Percentiles rank a stretch among this genome's conserved stretches.
These are phyloP conservation scores for Rhynchosporium secalis DNA, from an alignment of 2,329 filamentous ascomycete species.

Conservation along the genomic window DNA sequence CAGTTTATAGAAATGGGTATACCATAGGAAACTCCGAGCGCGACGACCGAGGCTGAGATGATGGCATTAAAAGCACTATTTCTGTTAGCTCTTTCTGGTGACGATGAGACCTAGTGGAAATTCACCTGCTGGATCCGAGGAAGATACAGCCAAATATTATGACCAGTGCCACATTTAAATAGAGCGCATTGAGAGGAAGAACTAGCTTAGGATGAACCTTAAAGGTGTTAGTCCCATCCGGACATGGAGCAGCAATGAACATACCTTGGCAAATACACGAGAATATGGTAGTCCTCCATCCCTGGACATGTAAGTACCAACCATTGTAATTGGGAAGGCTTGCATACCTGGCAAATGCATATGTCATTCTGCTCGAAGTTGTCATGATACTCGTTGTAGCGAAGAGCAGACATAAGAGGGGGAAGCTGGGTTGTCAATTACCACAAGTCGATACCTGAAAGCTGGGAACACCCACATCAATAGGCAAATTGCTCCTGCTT, in stretches of 20 bases:
- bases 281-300: slow-evolving; percentile 67
- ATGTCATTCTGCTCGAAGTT: slow-evolving; percentile 65
- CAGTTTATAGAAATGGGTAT: slow-evolving; percentile 72
- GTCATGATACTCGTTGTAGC: slow-evolving; percentile 65
- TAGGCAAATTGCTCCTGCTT: slow-evolving; percentile 37
- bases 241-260: not conserved
- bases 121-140: slow-evolving; percentile 56
- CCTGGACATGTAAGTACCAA: slow-evolving; percentile 32
- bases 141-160: slow-evolving; percentile 70
- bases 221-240: not conserved
- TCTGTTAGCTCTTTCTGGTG: slow-evolving; percentile 3
- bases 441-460: not conserved
- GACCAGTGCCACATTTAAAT: slow-evolving; percentile 59
- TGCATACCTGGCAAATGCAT: slow-evolving; percentile 54
- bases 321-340: not conserved
- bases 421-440: slow-evolving; percentile 47
- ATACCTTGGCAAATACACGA: slow-evolving; percentile 52
- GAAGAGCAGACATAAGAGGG: slow-evolving; percentile 63
- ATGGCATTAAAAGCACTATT: slow-evolving; percentile 68
- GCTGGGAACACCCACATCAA: slow-evolving; percentile 25
- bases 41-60: slow-evolving; percentile 68
- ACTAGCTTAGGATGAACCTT: slow-evolving; percentile 58
- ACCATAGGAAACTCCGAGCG: slow-evolving; percentile 70
- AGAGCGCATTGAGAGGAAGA: slow-evolving; percentile 66
- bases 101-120: not conserved